Evolutionary conservation across 768 basidiomycete genomes (phyloP), one percentile per base, ranked within the genome.

Genomic region (Jaapia argillacea): DNA sequence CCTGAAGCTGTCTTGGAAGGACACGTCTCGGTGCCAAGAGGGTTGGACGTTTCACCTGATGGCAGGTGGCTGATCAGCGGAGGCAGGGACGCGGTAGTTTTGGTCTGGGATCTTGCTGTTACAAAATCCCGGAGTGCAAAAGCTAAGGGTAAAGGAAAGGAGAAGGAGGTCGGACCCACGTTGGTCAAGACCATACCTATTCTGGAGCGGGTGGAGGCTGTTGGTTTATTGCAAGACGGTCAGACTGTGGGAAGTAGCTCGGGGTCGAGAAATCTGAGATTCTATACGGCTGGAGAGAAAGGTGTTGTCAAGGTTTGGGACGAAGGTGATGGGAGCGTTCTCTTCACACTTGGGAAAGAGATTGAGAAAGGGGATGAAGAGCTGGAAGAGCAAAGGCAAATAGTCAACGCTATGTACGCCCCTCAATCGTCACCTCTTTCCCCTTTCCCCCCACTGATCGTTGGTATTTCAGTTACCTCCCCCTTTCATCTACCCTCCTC

Each of bases 201-300:
- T 35, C 69, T 89, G 41, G 92, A 94, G 62, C 78, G 88, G 31
- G 76, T 94, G 18, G 93, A 97, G 60, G 81, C 88, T 0, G 75
- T 91, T 3, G 92, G 90, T 1, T 62, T 93, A 6, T 56, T 92
- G 28, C 66, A 59, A 12, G 71, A 73, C 18, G 75, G 78, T 43
- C 64, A 68, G 42, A 61, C 73, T 3, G 62, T 69, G 18, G 69
- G 71, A 3, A 60, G 72, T 6, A 64, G 61, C 20, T 60, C 67
- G 18, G 55, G 57, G 25, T 31, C 65, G 12, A 60, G 64, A 28
- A 59, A 58, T 23, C 57, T 93, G 27, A 69, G 70, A 21, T 84
- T 94, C 55, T 98, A 77, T 56, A 94, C 91, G 16, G 96, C 81
- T 6, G 96, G 96, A 3, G 86, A 94, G 57, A 90, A 85, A 57